Base-by-base conservation (phyloP, 305 asterid species). In the Fraxinus platypoda region DNA sequence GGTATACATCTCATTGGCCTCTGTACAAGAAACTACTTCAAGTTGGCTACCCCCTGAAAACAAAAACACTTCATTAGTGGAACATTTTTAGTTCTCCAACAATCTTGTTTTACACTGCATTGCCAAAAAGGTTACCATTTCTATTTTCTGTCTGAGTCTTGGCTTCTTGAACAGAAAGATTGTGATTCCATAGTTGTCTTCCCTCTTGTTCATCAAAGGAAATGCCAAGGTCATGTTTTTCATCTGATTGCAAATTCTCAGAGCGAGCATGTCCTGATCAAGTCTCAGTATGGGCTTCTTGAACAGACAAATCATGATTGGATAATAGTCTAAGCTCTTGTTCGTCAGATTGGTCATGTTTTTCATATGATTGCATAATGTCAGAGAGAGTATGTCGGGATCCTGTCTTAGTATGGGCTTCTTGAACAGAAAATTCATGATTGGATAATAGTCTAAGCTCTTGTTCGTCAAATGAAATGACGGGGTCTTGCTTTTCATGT, bases 1-100 rank as follows among this genome's bases (percentile, higher is more conserved):
- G 0, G 43, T 8, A 6, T 37, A 7, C 43, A 37, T 34, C 37
- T 34, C 11, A 37, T 25, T 83, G 34, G 83, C 68, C 78, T 81
- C 81, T 8, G 87, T 78, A 25, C 80, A 77, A 71, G 83, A 70
- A 74, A 78, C 79, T 66, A 78, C 85, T 71, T 79, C 84, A 75
- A 57, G 2, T 54, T 81, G 80, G 64, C 31, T 38, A 7, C 70
- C 62, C 2, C 78, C 28, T 41, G 77, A 72, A 41, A 26, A 21
- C 8, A 83, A 64, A 57, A 52, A 81, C n/a, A n/a, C n/a, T n/a
- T n/a, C n/a, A n/a, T n/a, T n/a, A n/a, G n/a, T n/a, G n/a, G n/a
- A n/a, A n/a, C n/a, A n/a, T n/a, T n/a, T n/a, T n/a, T n/a, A n/a
- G n/a, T n/a, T n/a, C n/a, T n/a, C n/a, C n/a, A n/a, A n/a, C n/a